These are phyloP conservation scores for Penicillium psychrofluorescens DNA, from an alignment of 495 filamentous ascomycete species.

Conservation along the genomic window DNA sequence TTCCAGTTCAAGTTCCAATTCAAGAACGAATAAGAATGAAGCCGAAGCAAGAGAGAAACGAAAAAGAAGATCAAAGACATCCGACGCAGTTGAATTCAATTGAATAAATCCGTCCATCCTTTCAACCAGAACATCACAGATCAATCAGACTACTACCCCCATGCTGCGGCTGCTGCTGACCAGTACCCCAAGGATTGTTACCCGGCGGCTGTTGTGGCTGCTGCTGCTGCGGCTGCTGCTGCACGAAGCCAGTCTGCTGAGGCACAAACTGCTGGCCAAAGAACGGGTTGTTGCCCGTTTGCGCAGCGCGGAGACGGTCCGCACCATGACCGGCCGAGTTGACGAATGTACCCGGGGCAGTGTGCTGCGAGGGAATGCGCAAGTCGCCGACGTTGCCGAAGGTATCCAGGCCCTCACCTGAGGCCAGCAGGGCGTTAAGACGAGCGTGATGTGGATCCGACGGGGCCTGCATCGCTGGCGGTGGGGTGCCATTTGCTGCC, in stretches of 20 bases:
- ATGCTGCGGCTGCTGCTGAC: conserved; percentile 52
- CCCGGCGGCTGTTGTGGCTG: conserved; percentile 45
- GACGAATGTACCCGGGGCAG: conserved; percentile 92
- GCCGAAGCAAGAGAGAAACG: too few relatives aligned
- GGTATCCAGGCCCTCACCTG: conserved; percentile 89
- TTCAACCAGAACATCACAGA: conserved; percentile 45
- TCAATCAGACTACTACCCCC: conserved; percentile 87
- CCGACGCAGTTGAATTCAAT: too few relatives aligned
- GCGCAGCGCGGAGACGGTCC: conserved; percentile 57
- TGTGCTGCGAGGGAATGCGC: conserved; percentile 94
- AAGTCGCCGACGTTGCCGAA: conserved; percentile 94
- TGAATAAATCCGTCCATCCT: too few relatives aligned
- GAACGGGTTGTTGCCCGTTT: conserved; percentile 91
- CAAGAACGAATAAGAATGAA: too few relatives aligned
- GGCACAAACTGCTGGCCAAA: conserved; percentile 60
- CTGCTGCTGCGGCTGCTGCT: conserved; percentile 40
- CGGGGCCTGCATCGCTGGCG: conserved; percentile 18
- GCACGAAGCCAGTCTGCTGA: conserved; percentile 44
- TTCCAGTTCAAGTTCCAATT: too few relatives aligned
- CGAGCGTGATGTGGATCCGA: conserved; percentile 70
- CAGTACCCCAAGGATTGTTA: conserved; percentile 52
- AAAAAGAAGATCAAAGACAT: too few relatives aligned
- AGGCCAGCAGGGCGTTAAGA: conserved; percentile 82
- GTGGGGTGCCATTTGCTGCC: conserved; percentile 39
- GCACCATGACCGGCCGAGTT: conserved; percentile 82